A percentile compares a stretch with the other conserved stretches of the same genome.
Conservation (phyloP, 2,329 filamentous ascomycete genomes). For the Verruconis gallopava region DNA sequence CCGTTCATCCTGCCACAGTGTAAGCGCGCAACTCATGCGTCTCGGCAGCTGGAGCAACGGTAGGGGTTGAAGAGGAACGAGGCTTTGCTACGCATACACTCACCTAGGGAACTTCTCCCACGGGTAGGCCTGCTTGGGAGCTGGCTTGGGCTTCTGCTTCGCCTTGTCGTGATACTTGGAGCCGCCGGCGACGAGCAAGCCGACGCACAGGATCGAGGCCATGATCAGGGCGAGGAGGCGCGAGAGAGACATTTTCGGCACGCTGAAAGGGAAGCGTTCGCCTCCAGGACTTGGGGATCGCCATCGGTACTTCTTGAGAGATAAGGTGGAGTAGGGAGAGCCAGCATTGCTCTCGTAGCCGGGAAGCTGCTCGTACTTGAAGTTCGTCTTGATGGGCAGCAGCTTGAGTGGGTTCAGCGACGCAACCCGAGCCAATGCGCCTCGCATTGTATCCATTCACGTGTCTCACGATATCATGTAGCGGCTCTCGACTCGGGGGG, state of each 20-base stretch:
- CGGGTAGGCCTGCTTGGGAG: slow-evolving; percentile 25
- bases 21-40: background rate
- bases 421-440: slow-evolving; percentile 14
- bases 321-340: slow-evolving; percentile 25
- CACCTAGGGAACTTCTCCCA: slow-evolving; percentile 34
- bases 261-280: slow-evolving; percentile 14
- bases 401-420: slow-evolving; percentile 33
- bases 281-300: slow-evolving; percentile 23
- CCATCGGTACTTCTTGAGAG: slow-evolving; percentile 25
- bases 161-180: slow-evolving; percentile 24
- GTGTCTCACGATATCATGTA: background rate
- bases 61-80: background rate
- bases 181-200: slow-evolving; percentile 30
- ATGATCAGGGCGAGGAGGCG: slow-evolving; percentile 29
- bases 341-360: slow-evolving; percentile 27
- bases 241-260: slow-evolving; percentile 25
- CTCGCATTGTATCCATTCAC: slow-evolving; percentile 9
- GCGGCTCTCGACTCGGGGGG: no score
- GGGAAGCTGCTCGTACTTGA: slow-evolving; percentile 35
- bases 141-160: slow-evolving; percentile 19
- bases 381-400: slow-evolving; percentile 26
- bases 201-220: slow-evolving; percentile 25
- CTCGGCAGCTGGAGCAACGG: background rate
- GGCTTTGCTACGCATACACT: no score
- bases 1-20: slow-evolving; percentile 26